Base-by-base conservation (phyloP, 129 eudicot species). In the Artemisia annua region DNA sequence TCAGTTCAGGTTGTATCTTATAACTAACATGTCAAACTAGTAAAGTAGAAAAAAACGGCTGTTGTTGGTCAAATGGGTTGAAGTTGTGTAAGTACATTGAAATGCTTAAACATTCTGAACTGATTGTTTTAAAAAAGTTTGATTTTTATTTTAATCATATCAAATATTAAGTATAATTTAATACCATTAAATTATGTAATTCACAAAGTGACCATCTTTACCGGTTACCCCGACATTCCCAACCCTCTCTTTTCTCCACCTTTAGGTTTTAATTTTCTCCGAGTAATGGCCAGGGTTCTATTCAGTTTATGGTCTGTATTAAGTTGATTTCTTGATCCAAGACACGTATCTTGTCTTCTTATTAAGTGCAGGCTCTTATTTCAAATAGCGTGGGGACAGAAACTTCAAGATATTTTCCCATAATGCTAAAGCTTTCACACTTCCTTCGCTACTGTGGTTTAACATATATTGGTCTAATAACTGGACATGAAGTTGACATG, bases 311-410 rank as follows among this genome's bases (percentile, higher is more conserved):
- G 63, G 6, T 54, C 44, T 4, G 4, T 28, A 5, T 2, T 12
- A 7, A 22, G 48, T 61, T 61, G 8, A 39, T 28, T 28, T 61
- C 48, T 24, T 61, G 48, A 61, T 61, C n/a, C 17, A 3, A 61
- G 18, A 39, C 26, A 20, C 48, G 53, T 66, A 70, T 75, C 15
- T 65, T 46, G 55, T 17, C 61, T 76, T 72, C 52, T 65, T 48
- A 83, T 50, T 48, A 44, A 68, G 11, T 81, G 79, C 92, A 95
- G 99, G 88, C 86, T 68, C 84, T 87, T 72, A 81, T 85, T 83
- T 86, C 99, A 67, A 75, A 77, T 56, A 81, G 84, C 76, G 57
- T 85, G 86, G 80, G 86, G 73, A 75, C 79, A 68, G 74, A 72
- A 55, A 58, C 81, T 70, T 75, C 87, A 30, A 83, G 72, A 48